Evolutionary conservation across 1,284 basidiomycete species (phyloP), one percentile per base, ranked within the genome.

Genomic region (Cronartium quercuum): DNA sequence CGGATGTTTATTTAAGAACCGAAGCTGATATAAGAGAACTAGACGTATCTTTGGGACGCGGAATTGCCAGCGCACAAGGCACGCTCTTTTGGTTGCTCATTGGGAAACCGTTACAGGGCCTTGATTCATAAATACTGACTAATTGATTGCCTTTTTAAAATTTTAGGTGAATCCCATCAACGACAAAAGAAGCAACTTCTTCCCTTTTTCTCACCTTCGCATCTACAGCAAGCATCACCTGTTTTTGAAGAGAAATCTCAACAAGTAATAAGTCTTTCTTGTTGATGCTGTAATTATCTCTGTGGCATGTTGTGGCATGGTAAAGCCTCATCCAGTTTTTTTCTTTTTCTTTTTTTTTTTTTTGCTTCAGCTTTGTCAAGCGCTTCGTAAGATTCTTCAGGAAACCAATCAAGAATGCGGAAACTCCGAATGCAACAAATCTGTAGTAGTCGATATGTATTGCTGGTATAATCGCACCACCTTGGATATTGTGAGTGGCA

Each of bases 1-100:
- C 86, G 4, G 87, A 89, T 78, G 83, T 85, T 47, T 90, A 87
- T 79, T 88, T 87, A 24, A 90, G 90, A 79, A 88, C 89, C 0
- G 84, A 86, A 61, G 86, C 87, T 75, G 84, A 89, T 10, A 83
- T 86, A 34, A 85, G 86, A 47, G 83, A 83, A 66, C 82, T 91
- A 38, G 86, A 75, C 6, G 77, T 78, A 44, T 79, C 82, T 37
- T 77, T 83, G 0, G 83, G 83, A n/a, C 44, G 34, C 18, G 65
- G 65, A 34, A 15, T 66, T 15, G n/a, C 41, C 65, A 13, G 65
- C 18, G 63, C 40, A 12, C 29, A 65, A 65, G 63, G 63, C 21
- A 21, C 6, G 37, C n/a, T 35, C 0, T 66, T 18, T 34, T 63
- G n/a, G 60, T 24, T 3, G 78, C 77, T 18, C 81, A 81, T 6